Conservation (phyloP, 305 asterid genomes). For the Striga hermonthica region DNA sequence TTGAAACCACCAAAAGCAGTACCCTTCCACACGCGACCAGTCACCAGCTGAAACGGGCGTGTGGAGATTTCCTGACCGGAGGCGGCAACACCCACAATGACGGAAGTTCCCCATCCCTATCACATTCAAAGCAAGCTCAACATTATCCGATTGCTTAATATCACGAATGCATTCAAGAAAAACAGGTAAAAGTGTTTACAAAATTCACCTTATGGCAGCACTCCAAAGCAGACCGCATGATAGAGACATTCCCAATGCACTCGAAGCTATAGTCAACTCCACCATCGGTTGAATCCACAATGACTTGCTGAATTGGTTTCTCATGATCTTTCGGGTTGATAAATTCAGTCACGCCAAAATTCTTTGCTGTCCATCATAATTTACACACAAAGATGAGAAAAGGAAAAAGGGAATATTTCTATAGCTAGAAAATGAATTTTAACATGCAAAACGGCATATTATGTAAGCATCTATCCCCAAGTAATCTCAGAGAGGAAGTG, state of each 20-base stretch:
- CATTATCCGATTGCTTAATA: slow-evolving; percentile 13
- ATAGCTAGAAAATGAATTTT: background rate
- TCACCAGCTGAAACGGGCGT: slow-evolving; percentile 96
- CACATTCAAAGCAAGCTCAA: slow-evolving; percentile 26
- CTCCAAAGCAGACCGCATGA: slow-evolving; percentile 95
- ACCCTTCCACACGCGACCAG: slow-evolving; percentile 99
- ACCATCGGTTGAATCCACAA: slow-evolving; percentile 89
- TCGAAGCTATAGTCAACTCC: slow-evolving; percentile 99
- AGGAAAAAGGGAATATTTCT: too few species aligned
- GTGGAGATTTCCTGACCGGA: slow-evolving; percentile 99
- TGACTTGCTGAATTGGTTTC: slow-evolving; percentile 90
- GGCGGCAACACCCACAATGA: slow-evolving; percentile 99
- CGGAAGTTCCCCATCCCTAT: slow-evolving; percentile 99
- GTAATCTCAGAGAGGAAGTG: background rate
- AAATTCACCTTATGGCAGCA: slow-evolving; percentile 92
- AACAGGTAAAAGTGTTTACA: background rate
- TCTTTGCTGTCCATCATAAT: slow-evolving; percentile 56
- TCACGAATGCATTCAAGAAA: background rate
- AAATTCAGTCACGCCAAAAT: slow-evolving; percentile 89
- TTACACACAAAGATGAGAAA: slow-evolving; percentile 19
- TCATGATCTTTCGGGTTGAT: slow-evolving; percentile 96
- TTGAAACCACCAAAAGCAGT: slow-evolving; percentile 98
- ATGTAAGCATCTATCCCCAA: background rate
- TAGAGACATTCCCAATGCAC: slow-evolving; percentile 92
- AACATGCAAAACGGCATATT: background rate